Percentiles rank a stretch among this genome's conserved stretches.
These are phyloP conservation scores for Colletotrichum lindemuthianum DNA, from an alignment of 2,329 filamentous ascomycete species.

Conservation along the genomic window DNA sequence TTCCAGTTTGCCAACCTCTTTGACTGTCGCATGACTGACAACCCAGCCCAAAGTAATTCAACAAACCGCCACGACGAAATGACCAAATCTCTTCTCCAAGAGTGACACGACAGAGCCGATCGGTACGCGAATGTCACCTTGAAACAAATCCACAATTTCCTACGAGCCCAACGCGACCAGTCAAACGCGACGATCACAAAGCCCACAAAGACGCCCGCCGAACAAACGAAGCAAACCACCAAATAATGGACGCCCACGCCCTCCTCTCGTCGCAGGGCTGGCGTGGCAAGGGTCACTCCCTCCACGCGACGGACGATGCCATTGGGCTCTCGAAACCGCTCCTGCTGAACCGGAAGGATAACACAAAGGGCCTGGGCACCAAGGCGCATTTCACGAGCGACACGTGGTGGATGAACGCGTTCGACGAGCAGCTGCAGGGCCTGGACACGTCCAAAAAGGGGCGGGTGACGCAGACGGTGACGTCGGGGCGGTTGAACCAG, in stretches of 20 bases:
- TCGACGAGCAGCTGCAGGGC: conserved; percentile 88
- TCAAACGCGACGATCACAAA: too few relatives aligned
- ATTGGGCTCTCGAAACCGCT: conserved; percentile 86
- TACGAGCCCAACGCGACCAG: background rate
- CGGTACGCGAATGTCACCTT: background rate
- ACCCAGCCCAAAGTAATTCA: too few relatives aligned
- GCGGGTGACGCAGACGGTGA: conserved; percentile 65
- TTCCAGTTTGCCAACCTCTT: conserved; percentile 7
- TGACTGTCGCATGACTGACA: too few relatives aligned
- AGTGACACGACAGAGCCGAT: background rate
- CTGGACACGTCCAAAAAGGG: conserved; percentile 72
- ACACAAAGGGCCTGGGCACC: conserved; percentile 83
- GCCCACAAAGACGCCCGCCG: too few relatives aligned
- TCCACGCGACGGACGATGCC: conserved; percentile 77
- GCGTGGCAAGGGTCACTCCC: conserved; percentile 87
- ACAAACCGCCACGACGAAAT: too few relatives aligned
- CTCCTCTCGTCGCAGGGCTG: conserved; percentile 89
- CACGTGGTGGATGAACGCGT: conserved; percentile 97
- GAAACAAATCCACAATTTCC: background rate
- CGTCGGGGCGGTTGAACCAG: conserved; percentile 64
- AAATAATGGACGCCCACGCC: conserved; percentile 81
- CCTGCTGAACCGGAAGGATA: conserved; percentile 82
- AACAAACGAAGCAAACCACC: background rate
- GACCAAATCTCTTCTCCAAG: too few relatives aligned
- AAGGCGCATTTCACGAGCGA: conserved; percentile 76